A percentile compares a stretch with the other conserved stretches of the same genome.
These are phyloP conservation scores for Penicillium parvum DNA, from an alignment of 495 filamentous ascomycete genomes.

Conservation along the genomic window DNA sequence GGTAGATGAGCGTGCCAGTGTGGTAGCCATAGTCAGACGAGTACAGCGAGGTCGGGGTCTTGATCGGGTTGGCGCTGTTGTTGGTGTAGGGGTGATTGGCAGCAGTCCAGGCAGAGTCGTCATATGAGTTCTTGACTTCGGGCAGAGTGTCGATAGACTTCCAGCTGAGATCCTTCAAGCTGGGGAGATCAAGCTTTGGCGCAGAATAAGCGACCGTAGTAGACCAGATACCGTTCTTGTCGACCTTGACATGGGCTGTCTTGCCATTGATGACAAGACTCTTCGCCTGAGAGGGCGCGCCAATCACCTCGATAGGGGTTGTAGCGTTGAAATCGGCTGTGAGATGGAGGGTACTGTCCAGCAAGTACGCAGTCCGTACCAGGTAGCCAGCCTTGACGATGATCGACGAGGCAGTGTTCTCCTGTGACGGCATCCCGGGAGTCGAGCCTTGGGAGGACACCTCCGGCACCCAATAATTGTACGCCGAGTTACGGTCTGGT, in stretches of 20 bases:
- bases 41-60: conserved; percentile 62
- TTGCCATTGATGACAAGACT: conserved; percentile 58
- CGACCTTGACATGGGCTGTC: conserved; percentile 32
- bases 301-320: conserved; percentile 61
- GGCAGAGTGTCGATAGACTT: conserved; percentile 67
- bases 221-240: conserved; percentile 50
- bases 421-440: conserved; percentile 36
- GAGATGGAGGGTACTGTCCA: conserved; percentile 50
- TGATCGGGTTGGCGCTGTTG: conserved; percentile 51
- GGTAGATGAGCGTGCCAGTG: conserved; percentile 62
- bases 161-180: conserved; percentile 58
- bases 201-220: conserved; percentile 47
- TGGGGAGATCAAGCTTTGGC: conserved; percentile 52
- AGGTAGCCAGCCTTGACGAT: conserved; percentile 74
- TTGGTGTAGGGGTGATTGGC: conserved; percentile 53
- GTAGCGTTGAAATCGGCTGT: conserved; percentile 70
- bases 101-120: conserved; percentile 61
- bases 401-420: conserved; percentile 43
- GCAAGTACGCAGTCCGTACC: conserved; percentile 56
- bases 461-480: conserved; percentile 70
- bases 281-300: conserved; percentile 46
- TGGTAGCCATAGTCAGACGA: conserved; percentile 72
- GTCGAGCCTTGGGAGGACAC: conserved; percentile 30
- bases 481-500: conserved; percentile 63
- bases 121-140: conserved; percentile 58